Evolutionary conservation across 2,329 filamentous ascomycete genomes (phyloP).

Genomic region (Corinectria fuckeliana): DNA sequence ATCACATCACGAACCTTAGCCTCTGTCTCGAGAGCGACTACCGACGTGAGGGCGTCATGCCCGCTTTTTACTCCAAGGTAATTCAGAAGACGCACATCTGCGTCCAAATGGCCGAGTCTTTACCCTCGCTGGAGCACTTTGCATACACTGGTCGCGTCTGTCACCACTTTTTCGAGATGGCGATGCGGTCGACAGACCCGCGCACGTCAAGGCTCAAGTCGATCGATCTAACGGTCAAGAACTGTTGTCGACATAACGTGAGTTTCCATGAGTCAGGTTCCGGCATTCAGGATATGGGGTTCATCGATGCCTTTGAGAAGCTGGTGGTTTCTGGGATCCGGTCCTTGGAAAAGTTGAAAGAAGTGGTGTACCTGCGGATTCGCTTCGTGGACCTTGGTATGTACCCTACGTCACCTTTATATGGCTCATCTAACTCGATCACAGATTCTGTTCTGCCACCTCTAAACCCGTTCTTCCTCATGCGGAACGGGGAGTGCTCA

Average conservation of each 20-base stretch:
- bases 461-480: slow-evolving; percentile 75
- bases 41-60: slow-evolving; percentile 66
- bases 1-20: slow-evolving; percentile 66
- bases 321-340: slow-evolving; percentile 69
- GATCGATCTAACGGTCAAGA: slow-evolving; percentile 76
- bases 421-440: slow-evolving; percentile 24
- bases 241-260: slow-evolving; percentile 67
- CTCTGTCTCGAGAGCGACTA: slow-evolving; percentile 77
- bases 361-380: slow-evolving; percentile 71
- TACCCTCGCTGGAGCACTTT: slow-evolving; percentile 69
- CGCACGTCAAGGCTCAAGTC: slow-evolving; percentile 63
- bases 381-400: slow-evolving; percentile 75
- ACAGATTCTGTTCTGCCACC: slow-evolving; percentile 72
- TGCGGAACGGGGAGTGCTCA: slow-evolving; percentile 65
- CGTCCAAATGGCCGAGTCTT: slow-evolving; percentile 63
- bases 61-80: slow-evolving; percentile 67
- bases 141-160: slow-evolving; percentile 77
- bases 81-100: slow-evolving; percentile 69
- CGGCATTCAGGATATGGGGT: slow-evolving; percentile 74
- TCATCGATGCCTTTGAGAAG: slow-evolving; percentile 74
- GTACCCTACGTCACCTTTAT: slow-evolving; percentile 24
- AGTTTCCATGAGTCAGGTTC: slow-evolving; percentile 69
- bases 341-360: slow-evolving; percentile 63
- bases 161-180: slow-evolving; percentile 68
- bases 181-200: slow-evolving; percentile 57